phyloP scores from a whole-genome alignment of 176 grass and related monocot genomes.

The Aegilops umbellulata region DNA sequence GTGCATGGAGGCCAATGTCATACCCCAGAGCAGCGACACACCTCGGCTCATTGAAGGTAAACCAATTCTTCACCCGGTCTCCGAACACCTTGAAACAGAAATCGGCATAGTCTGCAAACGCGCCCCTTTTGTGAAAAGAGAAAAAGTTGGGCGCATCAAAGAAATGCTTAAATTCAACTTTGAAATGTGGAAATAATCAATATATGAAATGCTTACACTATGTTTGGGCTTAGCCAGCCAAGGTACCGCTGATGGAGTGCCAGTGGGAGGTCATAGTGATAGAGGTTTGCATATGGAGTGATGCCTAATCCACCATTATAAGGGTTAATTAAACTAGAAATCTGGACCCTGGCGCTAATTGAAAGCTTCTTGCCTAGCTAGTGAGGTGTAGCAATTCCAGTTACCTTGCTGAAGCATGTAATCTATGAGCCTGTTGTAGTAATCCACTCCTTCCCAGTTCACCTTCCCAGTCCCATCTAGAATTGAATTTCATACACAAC shows the following conservation, averaged over 20 bases:
- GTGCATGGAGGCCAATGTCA: slow-evolving; percentile 67
- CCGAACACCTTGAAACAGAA: slow-evolving; percentile 83
- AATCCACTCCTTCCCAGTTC: slow-evolving; percentile 80
- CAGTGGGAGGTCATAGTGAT: slow-evolving; percentile 89
- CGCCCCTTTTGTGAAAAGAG: slow-evolving; percentile 32
- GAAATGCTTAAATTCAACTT: not conserved
- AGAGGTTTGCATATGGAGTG: slow-evolving; percentile 80
- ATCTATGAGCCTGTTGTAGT: slow-evolving; percentile 83
- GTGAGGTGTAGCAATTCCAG: too few species aligned
- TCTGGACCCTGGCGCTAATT: too few species aligned
- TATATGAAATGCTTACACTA: slow-evolving; percentile 54
- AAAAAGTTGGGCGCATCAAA: not conserved
- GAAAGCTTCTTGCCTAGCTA: too few species aligned
- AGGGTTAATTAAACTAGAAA: too few species aligned
- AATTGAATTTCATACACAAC: slow-evolving; percentile 3
- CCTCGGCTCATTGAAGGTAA: slow-evolving; percentile 93
- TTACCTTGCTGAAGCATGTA: slow-evolving; percentile 77
- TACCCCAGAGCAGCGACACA: slow-evolving; percentile 81
- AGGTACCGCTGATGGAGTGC: slow-evolving; percentile 75
- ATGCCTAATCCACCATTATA: slow-evolving; percentile 44
- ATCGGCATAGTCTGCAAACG: slow-evolving; percentile 66
- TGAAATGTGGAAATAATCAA: not conserved
- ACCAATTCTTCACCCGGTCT: slow-evolving; percentile 91
- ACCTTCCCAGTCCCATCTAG: slow-evolving; percentile 65
- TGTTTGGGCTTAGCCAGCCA: slow-evolving; percentile 66